phyloP scores from a whole-genome alignment of 1,284 basidiomycete species.

The Ceratobasidium sp. region DNA sequence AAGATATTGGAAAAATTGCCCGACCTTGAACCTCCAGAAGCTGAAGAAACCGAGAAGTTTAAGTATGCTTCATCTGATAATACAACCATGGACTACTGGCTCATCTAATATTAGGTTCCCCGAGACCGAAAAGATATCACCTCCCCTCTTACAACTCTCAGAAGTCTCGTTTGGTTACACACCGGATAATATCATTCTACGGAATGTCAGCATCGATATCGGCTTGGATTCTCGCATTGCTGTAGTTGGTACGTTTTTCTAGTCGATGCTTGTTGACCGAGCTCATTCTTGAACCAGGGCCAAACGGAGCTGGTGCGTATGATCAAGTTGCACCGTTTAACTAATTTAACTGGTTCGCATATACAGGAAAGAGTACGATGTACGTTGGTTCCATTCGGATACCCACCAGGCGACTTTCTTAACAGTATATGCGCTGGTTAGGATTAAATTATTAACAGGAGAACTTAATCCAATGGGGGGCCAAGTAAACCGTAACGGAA shows the following conservation, averaged over 20 bases:
- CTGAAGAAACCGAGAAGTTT: slow-evolving; percentile 91
- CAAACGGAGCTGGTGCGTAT: slow-evolving; percentile 66
- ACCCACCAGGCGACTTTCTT: neutral
- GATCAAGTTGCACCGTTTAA: neutral
- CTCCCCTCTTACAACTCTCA: slow-evolving; percentile 94
- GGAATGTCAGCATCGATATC: slow-evolving; percentile 90
- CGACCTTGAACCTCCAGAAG: slow-evolving; percentile 92
- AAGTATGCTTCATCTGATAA: slow-evolving; percentile 64
- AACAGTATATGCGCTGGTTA: slow-evolving; percentile 54
- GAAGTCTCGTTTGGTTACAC: slow-evolving; percentile 94
- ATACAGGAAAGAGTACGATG: slow-evolving; percentile 84
- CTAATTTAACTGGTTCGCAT: slow-evolving; percentile 67
- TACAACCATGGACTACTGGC: neutral
- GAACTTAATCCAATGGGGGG: slow-evolving; percentile 86
- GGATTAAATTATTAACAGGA: slow-evolving; percentile 96
- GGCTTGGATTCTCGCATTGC: slow-evolving; percentile 91
- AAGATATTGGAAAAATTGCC: slow-evolving; percentile 99
- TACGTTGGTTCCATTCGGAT: slow-evolving; percentile 57
- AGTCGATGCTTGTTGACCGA: neutral
- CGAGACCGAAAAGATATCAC: slow-evolving; percentile 95
- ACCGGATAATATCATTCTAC: slow-evolving; percentile 84
- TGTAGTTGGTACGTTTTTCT: slow-evolving; percentile 71
- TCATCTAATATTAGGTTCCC: slow-evolving; percentile 73
- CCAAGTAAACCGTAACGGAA: slow-evolving; percentile 90
- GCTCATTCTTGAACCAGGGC: slow-evolving; percentile 56